Evolutionary conservation across 228 moss, liverwort and hornwort species (phyloP).

Genomic region (Sphagnum magellanicum): DNA sequence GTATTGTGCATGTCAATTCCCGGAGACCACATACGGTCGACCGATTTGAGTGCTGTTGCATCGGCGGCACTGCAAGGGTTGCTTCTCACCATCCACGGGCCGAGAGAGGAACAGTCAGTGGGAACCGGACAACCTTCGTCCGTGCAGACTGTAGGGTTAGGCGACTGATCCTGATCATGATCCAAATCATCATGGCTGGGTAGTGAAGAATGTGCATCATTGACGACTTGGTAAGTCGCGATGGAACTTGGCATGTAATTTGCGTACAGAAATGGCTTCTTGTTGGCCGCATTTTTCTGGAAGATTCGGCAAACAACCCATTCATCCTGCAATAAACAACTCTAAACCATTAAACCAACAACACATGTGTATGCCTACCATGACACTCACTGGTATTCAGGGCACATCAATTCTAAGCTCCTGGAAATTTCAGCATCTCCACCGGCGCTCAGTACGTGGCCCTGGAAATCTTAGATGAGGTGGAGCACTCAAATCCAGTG

Average conservation of each 20-base stretch:
- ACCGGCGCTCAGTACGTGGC: not conserved
- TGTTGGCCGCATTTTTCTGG: constrained; percentile 40
- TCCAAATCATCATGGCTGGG: constrained; percentile 8
- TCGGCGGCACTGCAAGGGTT: constrained; percentile 9
- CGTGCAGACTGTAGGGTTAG: constrained; percentile 39
- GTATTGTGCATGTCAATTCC: constrained; percentile 20
- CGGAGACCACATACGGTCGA: constrained; percentile 8
- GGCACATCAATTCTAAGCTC: not conserved
- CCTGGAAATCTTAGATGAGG: not conserved
- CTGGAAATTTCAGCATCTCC: not conserved
- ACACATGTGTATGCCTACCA: not conserved
- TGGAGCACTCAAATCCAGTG: too few relatives aligned
- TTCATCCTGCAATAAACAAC: constrained; percentile 26
- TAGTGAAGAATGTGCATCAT: constrained; percentile 6
- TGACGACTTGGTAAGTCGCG: constrained; percentile 5
- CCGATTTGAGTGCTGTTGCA: constrained; percentile 19
- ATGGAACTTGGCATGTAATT: not conserved
- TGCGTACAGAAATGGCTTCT: constrained; percentile 34
- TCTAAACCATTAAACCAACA: too few relatives aligned
- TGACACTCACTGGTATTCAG: too few relatives aligned
- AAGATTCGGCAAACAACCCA: constrained; percentile 70
- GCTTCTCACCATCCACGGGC: constrained; percentile 18
- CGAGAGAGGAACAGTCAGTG: constrained; percentile 24
- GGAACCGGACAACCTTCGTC: constrained; percentile 34
- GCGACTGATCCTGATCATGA: constrained; percentile 34